These are phyloP conservation scores for Plasmodium ovale DNA, from an alignment of 169 alveolate species.

Conservation along the genomic window DNA sequence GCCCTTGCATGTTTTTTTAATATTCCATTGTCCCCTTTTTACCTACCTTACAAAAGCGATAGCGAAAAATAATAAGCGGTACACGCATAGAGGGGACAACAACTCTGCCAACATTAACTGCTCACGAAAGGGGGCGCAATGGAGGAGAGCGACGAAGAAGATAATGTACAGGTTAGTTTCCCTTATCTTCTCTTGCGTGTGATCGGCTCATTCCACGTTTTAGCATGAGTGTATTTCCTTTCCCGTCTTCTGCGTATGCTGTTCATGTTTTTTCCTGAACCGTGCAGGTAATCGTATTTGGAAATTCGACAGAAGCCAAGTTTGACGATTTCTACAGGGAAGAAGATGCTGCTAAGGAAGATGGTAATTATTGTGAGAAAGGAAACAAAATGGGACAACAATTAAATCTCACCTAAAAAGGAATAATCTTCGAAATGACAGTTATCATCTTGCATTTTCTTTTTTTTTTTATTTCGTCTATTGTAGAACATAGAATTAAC, in stretches of 20 bases:
- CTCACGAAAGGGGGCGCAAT: not conserved
- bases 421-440: not conserved
- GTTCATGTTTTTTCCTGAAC: not conserved
- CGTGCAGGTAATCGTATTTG: slow-evolving; percentile 62
- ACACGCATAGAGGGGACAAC: not conserved
- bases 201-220: too few relatives aligned
- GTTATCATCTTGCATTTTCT: not conserved
- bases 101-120: not conserved
- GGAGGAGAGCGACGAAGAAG: slow-evolving; percentile 74
- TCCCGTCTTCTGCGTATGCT: not conserved
- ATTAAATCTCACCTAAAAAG: not conserved
- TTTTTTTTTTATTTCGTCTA: not conserved
- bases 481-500: not conserved
- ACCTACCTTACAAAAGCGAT: not conserved
- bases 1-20: too few relatives aligned
- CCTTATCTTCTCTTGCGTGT: too few relatives aligned
- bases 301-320: slow-evolving; percentile 67
- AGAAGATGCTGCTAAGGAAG: slow-evolving; percentile 14
- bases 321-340: slow-evolving; percentile 67
- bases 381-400: not conserved
- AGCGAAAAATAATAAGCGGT: not conserved
- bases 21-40: too few relatives aligned
- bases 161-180: slow-evolving; percentile 43
- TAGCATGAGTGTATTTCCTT: too few relatives aligned
- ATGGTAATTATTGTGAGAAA: not conserved